phyloP scores from a whole-genome alignment of 176 grass and related monocot species.

The Oryza meyeriana region DNA sequence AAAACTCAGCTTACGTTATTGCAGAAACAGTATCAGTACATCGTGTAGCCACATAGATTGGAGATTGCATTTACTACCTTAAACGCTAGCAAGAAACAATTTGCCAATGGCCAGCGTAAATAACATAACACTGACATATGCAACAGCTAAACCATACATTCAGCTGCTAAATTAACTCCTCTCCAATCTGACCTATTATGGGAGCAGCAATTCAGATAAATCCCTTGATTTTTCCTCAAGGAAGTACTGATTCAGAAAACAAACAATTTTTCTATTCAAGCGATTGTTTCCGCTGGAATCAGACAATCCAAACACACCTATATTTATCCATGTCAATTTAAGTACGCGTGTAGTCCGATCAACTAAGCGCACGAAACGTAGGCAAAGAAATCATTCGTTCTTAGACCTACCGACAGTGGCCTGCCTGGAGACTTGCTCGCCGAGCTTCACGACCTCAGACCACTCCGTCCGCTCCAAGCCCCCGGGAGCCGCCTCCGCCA shows the following conservation, averaged over 20 bases:
- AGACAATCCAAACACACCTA: neutral
- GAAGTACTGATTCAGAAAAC: neutral
- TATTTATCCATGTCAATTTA: neutral
- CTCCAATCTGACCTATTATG: neutral
- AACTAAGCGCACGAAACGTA: neutral
- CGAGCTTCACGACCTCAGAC: slow-evolving; percentile 68
- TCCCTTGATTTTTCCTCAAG: neutral
- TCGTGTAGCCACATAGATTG: neutral
- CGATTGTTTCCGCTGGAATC: neutral
- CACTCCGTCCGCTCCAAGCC: slow-evolving; percentile 67
- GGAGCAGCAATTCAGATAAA: neutral
- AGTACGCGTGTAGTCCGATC: neutral
- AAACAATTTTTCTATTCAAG: neutral
- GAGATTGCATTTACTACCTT: neutral
- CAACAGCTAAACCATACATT: neutral
- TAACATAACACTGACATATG: neutral
- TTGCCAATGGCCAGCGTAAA: neutral
- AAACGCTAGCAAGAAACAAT: slow-evolving; percentile 13
- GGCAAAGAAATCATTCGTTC: neutral
- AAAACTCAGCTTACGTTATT: neutral
- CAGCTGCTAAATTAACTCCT: neutral
- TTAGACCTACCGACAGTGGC: slow-evolving; percentile 63
- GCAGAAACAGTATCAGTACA: neutral
- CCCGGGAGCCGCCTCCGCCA: slow-evolving; percentile 39
- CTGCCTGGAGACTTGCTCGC: slow-evolving; percentile 77